Evolutionary conservation across 2,329 filamentous ascomycete species (phyloP).

Genomic region (Colletotrichum limetticola): DNA sequence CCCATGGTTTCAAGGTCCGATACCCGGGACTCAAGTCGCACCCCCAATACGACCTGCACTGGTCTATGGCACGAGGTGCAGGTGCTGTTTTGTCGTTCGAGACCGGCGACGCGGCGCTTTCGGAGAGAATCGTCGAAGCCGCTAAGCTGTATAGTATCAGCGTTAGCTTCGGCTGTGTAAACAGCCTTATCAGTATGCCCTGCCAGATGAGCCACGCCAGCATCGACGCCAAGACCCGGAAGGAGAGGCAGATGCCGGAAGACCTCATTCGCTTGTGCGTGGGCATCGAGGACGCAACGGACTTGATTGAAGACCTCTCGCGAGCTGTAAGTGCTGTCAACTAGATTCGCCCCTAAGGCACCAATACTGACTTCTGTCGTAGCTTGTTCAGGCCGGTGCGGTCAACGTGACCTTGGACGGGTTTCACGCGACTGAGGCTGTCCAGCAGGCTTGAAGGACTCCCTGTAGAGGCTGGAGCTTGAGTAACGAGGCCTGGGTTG

Average conservation of each 20-base stretch:
- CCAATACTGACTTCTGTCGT: slow-evolving; percentile 39
- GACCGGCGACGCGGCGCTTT: slow-evolving; percentile 85
- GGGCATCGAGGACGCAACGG: slow-evolving; percentile 92
- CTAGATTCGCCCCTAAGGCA: neutral
- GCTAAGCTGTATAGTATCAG: slow-evolving; percentile 94
- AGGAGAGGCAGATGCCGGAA: slow-evolving; percentile 92
- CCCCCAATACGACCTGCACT: slow-evolving; percentile 95
- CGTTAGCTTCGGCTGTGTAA: slow-evolving; percentile 97
- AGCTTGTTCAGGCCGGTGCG: slow-evolving; percentile 94
- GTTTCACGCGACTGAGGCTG: slow-evolving; percentile 69
- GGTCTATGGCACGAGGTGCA: slow-evolving; percentile 93
- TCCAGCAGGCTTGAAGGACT: neutral
- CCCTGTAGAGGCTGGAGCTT: neutral
- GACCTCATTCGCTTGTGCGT: slow-evolving; percentile 96
- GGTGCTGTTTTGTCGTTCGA: slow-evolving; percentile 97
- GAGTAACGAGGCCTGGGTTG: neutral
- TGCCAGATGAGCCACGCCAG: slow-evolving; percentile 99
- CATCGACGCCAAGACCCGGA: slow-evolving; percentile 93
- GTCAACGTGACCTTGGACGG: slow-evolving; percentile 87
- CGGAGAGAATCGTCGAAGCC: slow-evolving; percentile 93
- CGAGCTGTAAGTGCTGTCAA: slow-evolving; percentile 78
- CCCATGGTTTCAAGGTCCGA: slow-evolving; percentile 90
- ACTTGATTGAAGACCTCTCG: slow-evolving; percentile 92
- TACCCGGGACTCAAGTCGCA: slow-evolving; percentile 95
- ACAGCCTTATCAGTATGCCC: slow-evolving; percentile 98